Conservation (phyloP, 495 filamentous ascomycete genomes). For the Thermochaetoides thermophila region DNA sequence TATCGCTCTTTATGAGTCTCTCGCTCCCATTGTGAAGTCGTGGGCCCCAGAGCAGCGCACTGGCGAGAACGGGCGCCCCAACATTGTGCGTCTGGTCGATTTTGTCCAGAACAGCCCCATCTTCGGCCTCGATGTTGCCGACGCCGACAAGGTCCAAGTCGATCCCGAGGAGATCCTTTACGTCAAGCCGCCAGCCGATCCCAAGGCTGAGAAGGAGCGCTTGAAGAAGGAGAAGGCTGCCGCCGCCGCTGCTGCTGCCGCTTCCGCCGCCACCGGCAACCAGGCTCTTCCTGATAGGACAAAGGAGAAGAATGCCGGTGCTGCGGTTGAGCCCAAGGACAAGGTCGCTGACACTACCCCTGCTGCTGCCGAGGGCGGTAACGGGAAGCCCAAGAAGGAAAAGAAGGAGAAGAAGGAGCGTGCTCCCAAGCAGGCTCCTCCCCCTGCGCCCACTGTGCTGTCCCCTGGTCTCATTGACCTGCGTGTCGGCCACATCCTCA, state of each 20-base stretch:
- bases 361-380: constrained; percentile 19
- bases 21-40: constrained; percentile 61
- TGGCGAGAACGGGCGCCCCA: constrained; percentile 75
- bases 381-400: constrained; percentile 20
- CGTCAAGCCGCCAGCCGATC: constrained; percentile 64
- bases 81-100: constrained; percentile 84
- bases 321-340: constrained; percentile 26
- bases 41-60: constrained; percentile 84
- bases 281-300: constrained; percentile 36
- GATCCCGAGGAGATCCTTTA: constrained; percentile 68
- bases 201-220: constrained; percentile 79
- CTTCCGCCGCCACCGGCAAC: constrained; percentile 24
- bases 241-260: constrained; percentile 31
- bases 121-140: constrained; percentile 55
- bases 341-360: constrained; percentile 16
- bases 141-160: constrained; percentile 65
- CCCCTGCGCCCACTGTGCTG: constrained; percentile 51
- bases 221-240: constrained; percentile 76
- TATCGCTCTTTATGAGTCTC: constrained; percentile 65
- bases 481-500: constrained; percentile 90
- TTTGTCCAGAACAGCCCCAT: constrained; percentile 82
- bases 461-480: constrained; percentile 84
- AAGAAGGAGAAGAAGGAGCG: constrained; percentile 71
- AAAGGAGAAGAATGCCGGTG: constrained; percentile 35
- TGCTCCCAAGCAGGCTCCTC: constrained; percentile 50